Evolutionary conservation across 768 basidiomycete species (phyloP).

Genomic region (Crepidotus variabilis): DNA sequence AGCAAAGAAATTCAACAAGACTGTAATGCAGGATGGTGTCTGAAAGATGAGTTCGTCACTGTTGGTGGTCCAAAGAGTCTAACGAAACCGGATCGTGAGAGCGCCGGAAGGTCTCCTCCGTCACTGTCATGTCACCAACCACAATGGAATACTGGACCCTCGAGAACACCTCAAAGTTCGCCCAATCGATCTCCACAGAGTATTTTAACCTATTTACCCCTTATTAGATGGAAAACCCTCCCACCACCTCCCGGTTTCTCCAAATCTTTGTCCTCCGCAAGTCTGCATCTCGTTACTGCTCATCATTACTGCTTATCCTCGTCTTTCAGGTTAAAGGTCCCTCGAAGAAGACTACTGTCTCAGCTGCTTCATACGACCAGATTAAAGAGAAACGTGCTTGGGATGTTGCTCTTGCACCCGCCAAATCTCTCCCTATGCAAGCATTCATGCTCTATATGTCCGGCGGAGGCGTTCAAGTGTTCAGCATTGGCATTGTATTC

Average conservation of each 20-base stretch:
- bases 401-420: conserved; percentile 81
- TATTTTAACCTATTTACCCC: not conserved
- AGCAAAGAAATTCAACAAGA: no score
- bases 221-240: conserved; percentile 57
- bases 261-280: conserved; percentile 25
- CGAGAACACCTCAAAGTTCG: conserved; percentile 36
- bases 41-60: no score
- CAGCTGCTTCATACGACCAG: conserved; percentile 52
- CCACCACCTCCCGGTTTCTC: conserved; percentile 70
- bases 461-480: conserved; percentile 91
- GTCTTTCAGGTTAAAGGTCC: conserved; percentile 36
- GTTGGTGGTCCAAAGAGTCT: no score
- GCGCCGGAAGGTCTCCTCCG: not conserved
- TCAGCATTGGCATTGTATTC: conserved; percentile 94
- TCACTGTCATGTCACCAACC: conserved; percentile 11
- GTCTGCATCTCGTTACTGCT: not conserved
- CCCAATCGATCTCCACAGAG: not conserved
- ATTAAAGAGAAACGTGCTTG: conserved; percentile 81
- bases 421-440: conserved; percentile 94
- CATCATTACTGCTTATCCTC: not conserved
- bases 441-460: conserved; percentile 99
- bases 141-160: conserved; percentile 37
- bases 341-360: conserved; percentile 28
- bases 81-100: not conserved
- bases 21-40: no score